These are phyloP conservation scores for Fusarium albidum DNA, from an alignment of 2,329 filamentous ascomycete genomes.

Conservation along the genomic window DNA sequence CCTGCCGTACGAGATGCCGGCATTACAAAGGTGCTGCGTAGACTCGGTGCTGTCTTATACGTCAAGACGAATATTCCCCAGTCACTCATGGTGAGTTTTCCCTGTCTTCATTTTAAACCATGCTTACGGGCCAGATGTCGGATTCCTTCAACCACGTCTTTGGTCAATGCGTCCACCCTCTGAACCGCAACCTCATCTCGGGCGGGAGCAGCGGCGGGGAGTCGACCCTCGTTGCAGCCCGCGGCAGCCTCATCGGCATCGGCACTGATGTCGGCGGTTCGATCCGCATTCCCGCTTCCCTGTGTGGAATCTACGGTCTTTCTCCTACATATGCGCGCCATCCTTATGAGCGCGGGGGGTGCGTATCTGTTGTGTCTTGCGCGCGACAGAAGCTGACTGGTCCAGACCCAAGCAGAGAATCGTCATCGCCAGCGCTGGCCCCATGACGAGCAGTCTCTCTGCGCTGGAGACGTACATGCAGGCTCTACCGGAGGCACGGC, in stretches of 20 bases:
- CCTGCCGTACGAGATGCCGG: slow-evolving; percentile 63
- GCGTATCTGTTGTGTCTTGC: not conserved
- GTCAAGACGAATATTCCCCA: slow-evolving; percentile 76
- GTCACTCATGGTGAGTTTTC: slow-evolving; percentile 1
- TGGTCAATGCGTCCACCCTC: slow-evolving; percentile 14
- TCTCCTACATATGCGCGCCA: slow-evolving; percentile 17
- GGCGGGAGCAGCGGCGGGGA: slow-evolving; percentile 21
- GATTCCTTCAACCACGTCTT: slow-evolving; percentile 21
- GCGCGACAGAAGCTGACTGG: not conserved
- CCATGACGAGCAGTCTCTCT: slow-evolving; percentile 8
- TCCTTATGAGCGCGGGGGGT: slow-evolving; percentile 18
- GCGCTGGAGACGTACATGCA: slow-evolving; percentile 17
- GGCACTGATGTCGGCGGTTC: slow-evolving; percentile 22
- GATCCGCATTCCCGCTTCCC: slow-evolving; percentile 11
- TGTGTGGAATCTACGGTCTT: slow-evolving; percentile 17
- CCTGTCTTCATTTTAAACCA: not conserved
- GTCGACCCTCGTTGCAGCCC: slow-evolving; percentile 7
- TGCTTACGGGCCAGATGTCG: slow-evolving; percentile 6
- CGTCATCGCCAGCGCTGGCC: slow-evolving; percentile 10
- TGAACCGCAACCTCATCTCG: slow-evolving; percentile 18
- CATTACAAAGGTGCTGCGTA: slow-evolving; percentile 64
- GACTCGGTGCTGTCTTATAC: slow-evolving; percentile 70
- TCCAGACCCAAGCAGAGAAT: slow-evolving; percentile 13
- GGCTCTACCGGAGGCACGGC: slow-evolving; percentile 10
- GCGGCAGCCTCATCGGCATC: slow-evolving; percentile 10